Conservation (phyloP, 257 asterid species). For the Eucommia ulmoides region DNA sequence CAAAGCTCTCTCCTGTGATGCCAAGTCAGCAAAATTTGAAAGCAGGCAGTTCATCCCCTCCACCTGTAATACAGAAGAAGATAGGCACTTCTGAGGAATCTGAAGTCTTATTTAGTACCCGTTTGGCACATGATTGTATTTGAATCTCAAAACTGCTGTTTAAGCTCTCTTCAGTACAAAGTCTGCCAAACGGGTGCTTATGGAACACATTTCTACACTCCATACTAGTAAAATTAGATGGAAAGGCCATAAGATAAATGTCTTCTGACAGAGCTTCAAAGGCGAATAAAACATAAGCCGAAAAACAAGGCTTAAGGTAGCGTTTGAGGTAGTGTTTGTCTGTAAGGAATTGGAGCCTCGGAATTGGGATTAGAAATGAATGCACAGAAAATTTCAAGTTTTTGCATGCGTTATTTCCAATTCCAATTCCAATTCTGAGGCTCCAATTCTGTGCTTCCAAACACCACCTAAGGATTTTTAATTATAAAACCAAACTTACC, state of each 20-base stretch:
- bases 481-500: neutral
- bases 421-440: too few relatives aligned
- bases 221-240: neutral
- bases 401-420: neutral
- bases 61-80: constrained; percentile 21
- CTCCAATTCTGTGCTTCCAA: too few relatives aligned
- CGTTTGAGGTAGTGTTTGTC: neutral
- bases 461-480: neutral
- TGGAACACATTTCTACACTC: neutral
- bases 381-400: neutral
- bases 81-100: neutral
- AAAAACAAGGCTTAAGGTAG: too few relatives aligned
- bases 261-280: too few relatives aligned
- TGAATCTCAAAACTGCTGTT: too few relatives aligned
- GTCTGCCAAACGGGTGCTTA: neutral
- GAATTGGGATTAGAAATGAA: too few relatives aligned
- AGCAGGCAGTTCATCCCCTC: constrained; percentile 32
- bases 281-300: too few relatives aligned
- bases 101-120: neutral
- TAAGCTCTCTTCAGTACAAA: too few relatives aligned
- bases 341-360: too few relatives aligned
- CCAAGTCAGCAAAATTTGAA: constrained; percentile 36
- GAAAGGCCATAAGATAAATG: neutral
- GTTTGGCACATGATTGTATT: neutral
- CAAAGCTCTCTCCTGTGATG: constrained; percentile 38